A percentile compares a stretch with the other conserved stretches of the same genome.
Conservation (phyloP, 306 rosid species). For the Cyamopsis tetragonoloba region DNA sequence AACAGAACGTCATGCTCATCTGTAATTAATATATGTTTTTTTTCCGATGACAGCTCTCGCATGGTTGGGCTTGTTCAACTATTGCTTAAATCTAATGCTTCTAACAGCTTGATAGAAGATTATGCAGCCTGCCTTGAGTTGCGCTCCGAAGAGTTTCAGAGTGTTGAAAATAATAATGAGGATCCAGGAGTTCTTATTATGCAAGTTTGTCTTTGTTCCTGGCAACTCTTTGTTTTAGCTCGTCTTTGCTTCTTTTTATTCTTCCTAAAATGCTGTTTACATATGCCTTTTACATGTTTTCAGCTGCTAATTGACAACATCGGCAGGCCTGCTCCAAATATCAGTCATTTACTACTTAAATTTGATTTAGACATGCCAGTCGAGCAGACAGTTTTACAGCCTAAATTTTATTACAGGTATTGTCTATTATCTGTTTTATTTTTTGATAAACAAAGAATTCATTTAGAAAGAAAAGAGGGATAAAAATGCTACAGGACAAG, state of each 20-base stretch:
- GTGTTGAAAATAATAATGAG: constrained; percentile 59
- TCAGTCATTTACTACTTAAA: constrained; percentile 78
- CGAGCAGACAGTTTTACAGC: constrained; percentile 81
- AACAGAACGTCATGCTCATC: constrained; percentile 7
- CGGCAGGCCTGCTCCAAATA: constrained; percentile 89
- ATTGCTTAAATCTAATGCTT: constrained; percentile 73
- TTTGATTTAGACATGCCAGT: constrained; percentile 79
- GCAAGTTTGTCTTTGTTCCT: constrained; percentile 55
- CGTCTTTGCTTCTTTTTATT: background rate
- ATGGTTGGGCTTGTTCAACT: constrained; percentile 88
- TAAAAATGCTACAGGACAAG: too few relatives aligned
- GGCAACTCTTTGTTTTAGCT: constrained; percentile 1
- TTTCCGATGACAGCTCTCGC: constrained; percentile 71
- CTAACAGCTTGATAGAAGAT: constrained; percentile 82
- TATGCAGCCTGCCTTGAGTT: constrained; percentile 98
- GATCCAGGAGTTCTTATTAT: constrained; percentile 93
- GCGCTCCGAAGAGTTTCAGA: constrained; percentile 71
- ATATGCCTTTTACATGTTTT: constrained; percentile 20
- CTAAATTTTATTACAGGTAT: constrained; percentile 94
- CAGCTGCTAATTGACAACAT: constrained; percentile 95
- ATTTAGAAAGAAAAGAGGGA: too few relatives aligned
- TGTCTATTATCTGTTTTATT: constrained; percentile 11
- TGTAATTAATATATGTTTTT: constrained; percentile 20
- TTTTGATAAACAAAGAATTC: too few relatives aligned
- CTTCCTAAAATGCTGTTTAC: background rate